These are phyloP conservation scores for Pulveroboletus sp. DNA, from an alignment of 1,284 basidiomycete species.

Conservation along the genomic window DNA sequence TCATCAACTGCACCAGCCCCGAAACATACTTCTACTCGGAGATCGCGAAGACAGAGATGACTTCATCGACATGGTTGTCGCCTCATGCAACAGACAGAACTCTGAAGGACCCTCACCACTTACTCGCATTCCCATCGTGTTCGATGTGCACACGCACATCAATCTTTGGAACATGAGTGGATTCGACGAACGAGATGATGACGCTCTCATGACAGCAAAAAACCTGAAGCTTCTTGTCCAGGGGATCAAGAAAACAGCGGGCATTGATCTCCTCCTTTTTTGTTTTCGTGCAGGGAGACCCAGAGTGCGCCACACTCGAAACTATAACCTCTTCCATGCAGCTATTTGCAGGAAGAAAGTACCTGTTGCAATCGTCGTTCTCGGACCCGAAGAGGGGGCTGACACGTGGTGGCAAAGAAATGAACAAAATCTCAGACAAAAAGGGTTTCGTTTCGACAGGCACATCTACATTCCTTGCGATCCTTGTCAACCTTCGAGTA, in stretches of 20 bases:
- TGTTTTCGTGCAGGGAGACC: conserved; percentile 32
- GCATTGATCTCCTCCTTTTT: conserved; percentile 31
- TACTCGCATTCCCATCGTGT: conserved; percentile 1
- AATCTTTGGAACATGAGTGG: conserved; percentile 22
- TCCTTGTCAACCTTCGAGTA: neutral
- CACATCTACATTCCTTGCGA: conserved; percentile 23
- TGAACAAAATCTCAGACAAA: conserved; percentile 12
- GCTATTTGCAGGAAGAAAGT: conserved; percentile 31
- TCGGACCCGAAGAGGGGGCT: conserved; percentile 19
- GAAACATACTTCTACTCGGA: conserved; percentile 25
- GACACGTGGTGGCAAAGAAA: conserved; percentile 24
- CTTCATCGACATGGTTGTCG: conserved; percentile 14
- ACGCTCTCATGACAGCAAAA: conserved; percentile 16
- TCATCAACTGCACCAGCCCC: conserved; percentile 14
- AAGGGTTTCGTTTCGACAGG: conserved; percentile 25
- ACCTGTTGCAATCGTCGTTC: conserved; percentile 18
- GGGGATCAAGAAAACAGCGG: conserved; percentile 24
- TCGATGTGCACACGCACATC: conserved; percentile 19
- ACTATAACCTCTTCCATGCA: conserved; percentile 26
- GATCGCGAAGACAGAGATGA: conserved; percentile 21
- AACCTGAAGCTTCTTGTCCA: conserved; percentile 22
- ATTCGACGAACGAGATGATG: conserved; percentile 18
- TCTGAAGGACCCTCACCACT: neutral
- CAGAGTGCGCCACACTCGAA: conserved; percentile 17
- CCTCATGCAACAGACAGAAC: neutral